Conservation (phyloP, 169 alveolate species). For the Plasmodium vinckei region DNA sequence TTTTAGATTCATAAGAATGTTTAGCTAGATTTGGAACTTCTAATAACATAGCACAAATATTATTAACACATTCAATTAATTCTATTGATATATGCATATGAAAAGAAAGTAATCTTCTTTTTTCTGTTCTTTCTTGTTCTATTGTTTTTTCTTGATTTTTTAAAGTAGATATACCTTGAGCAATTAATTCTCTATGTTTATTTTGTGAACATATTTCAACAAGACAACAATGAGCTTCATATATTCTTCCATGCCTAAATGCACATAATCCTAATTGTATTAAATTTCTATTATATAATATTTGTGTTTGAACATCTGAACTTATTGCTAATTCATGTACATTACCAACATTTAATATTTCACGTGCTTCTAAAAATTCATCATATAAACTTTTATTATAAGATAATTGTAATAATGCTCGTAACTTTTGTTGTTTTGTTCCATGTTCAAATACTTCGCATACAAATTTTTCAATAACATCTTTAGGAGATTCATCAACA, state of each 20-base stretch:
- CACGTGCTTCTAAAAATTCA: constrained; percentile 91
- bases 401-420: constrained; percentile 91
- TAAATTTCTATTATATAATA: constrained; percentile 94
- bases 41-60: constrained; percentile 93
- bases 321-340: constrained; percentile 91
- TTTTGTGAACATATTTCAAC: constrained; percentile 94
- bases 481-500: not conserved
- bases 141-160: constrained; percentile 93
- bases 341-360: constrained; percentile 89
- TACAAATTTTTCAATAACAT: constrained; percentile 81
- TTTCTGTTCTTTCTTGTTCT: constrained; percentile 96
- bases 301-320: constrained; percentile 93
- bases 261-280: constrained; percentile 98
- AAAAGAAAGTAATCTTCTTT: constrained; percentile 95
- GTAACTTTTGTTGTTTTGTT: constrained; percentile 85
- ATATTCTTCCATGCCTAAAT: constrained; percentile 94
- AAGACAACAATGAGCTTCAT: constrained; percentile 92
- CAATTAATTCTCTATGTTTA: constrained; percentile 95
- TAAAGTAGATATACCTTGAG: constrained; percentile 93
- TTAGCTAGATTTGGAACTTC: constrained; percentile 94
- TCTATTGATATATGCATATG: constrained; percentile 98
- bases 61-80: constrained; percentile 93
- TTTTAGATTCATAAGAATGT: constrained; percentile 81
- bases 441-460: constrained; percentile 87
- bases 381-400: constrained; percentile 92